Conservation (phyloP, 805 yeast genomes). For the Yarrowia keelungensis region DNA sequence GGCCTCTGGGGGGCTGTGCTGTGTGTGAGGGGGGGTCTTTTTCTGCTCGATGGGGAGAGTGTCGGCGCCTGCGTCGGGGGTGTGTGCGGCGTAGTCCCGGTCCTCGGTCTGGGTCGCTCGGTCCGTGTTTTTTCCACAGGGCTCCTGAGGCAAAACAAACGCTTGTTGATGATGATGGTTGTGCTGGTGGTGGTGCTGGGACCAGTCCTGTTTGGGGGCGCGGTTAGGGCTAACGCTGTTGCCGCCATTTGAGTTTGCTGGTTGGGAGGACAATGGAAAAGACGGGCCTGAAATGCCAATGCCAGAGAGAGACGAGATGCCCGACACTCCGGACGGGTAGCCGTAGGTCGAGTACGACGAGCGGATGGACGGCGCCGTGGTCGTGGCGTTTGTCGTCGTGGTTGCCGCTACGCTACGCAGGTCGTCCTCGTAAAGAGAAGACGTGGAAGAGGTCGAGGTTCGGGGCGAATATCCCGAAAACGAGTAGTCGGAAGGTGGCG, state of each 20-base stretch:
- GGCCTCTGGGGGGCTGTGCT: conserved; percentile 29
- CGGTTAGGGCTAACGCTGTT: conserved; percentile 27
- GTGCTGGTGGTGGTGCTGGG: conserved; percentile 5
- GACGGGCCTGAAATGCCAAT: conserved; percentile 14
- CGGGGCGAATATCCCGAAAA: conserved; percentile 18
- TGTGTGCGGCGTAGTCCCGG: not conserved
- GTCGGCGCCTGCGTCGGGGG: not conserved
- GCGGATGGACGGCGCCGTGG: conserved; percentile 31
- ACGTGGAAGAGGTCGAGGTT: conserved; percentile 7
- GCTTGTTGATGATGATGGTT: conserved; percentile 11
- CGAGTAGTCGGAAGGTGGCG: conserved; percentile 30
- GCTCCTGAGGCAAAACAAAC: conserved; percentile 27
- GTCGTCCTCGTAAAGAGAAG: conserved; percentile 33
- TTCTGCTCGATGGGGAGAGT: too few relatives aligned
- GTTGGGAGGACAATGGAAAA: conserved; percentile 25
- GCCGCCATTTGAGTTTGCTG: conserved; percentile 19
- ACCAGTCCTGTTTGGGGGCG: conserved; percentile 33
- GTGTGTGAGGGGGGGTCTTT: not conserved
- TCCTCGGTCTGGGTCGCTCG: conserved; percentile 29
- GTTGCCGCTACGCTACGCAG: conserved; percentile 23
- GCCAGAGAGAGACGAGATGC: not conserved
- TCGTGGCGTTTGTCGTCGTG: conserved; percentile 24
- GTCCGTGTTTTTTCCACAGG: conserved; percentile 4
- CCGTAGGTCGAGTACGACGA: conserved; percentile 24
- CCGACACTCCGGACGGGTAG: conserved; percentile 8